Base-by-base conservation (phyloP, 306 rosid genomes). In the Lathyrus oleraceus region DNA sequence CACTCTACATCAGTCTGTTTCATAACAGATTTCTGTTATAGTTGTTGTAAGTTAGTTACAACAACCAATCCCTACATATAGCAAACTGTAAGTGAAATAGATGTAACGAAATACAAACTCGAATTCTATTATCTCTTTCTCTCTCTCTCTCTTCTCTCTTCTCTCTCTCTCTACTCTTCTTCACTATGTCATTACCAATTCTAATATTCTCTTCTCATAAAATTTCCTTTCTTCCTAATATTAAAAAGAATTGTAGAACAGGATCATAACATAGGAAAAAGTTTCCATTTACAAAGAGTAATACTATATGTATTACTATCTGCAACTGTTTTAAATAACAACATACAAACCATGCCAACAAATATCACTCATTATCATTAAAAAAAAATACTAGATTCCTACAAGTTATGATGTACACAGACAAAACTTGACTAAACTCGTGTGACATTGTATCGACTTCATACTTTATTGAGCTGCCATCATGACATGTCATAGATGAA, bases 301-400 rank as follows among this genome's bases (percentile, higher is more conserved):
- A 44, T 39, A 53, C 35, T 11, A 30, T 53, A 61, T 43, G 5
- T 20, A 13, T 38, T 30, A 4, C 47, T 49, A 60, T 49, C 47
- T 39, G 20, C 59, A 61, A 70, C 45, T 43, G 23, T 74, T 43
- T 40, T 52, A 35, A 27, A 35, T 38, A 40, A 32, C 5, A 54
- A 27, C 11, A 16, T 52, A 30, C 40, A 49, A 65, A 16, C 19
- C 25, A 59, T 48, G 30, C 40, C 15, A 42, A 56, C 39, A 19
- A 45, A 70, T 44, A 17, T 63, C 44, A 72, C 19, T 57, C 8
- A 48, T 45, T 53, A 52, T 32, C 21, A 47, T 39, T 0, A 17
- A 73, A 15, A n/a, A 1, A 3, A 35, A 40, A 43, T 40, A 40
- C 42, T 38, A 42, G 12, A 5, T 44, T 44, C 71, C 27, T 38